phyloP scores from a whole-genome alignment of 2,329 filamentous ascomycete genomes.

The Exophiala lecanii-corni region DNA sequence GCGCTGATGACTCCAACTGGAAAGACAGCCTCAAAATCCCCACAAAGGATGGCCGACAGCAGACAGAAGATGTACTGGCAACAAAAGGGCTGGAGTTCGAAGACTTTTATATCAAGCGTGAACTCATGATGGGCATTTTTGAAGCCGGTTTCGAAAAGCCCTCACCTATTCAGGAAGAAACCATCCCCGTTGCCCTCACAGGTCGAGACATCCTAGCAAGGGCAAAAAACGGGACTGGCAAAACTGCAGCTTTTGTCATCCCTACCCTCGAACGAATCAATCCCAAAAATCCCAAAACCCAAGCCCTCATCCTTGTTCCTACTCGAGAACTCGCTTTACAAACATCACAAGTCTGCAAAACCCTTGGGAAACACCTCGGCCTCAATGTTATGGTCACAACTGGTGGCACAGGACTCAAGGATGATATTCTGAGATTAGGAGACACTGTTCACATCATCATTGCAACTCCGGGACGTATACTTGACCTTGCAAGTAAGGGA shows the following conservation, averaged over 20 bases:
- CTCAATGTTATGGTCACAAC: constrained; percentile 99
- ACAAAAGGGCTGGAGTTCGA: constrained; percentile 98
- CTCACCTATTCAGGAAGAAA: constrained; percentile 98
- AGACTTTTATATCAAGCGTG: constrained; percentile 90
- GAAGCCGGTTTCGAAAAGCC: constrained; percentile 98
- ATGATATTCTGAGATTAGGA: constrained; percentile 92
- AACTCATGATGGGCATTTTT: constrained; percentile 98
- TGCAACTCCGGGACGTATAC: constrained; percentile 90
- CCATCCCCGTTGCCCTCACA: constrained; percentile 91
- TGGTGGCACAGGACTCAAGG: constrained; percentile 87
- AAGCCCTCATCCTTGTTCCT: constrained; percentile 92
- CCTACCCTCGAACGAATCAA: constrained; percentile 94
- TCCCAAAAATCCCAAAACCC: constrained; percentile 91
- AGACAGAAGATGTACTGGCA: constrained; percentile 79
- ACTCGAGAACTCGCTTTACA: constrained; percentile 96
- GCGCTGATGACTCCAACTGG: constrained; percentile 37
- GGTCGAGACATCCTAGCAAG: constrained; percentile 92
- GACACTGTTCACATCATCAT: constrained; percentile 97
- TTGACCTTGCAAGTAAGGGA: constrained; percentile 92
- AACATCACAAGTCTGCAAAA: constrained; percentile 99
- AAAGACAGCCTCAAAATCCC: constrained; percentile 44
- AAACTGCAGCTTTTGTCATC: constrained; percentile 97
- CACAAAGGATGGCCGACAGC: constrained; percentile 45
- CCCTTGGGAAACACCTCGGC: constrained; percentile 90
- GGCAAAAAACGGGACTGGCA: constrained; percentile 97